Evolutionary conservation across 148 eudicot genomes (phyloP), one percentile per base, ranked within the genome.

Genomic region (Agrostemma githago): DNA sequence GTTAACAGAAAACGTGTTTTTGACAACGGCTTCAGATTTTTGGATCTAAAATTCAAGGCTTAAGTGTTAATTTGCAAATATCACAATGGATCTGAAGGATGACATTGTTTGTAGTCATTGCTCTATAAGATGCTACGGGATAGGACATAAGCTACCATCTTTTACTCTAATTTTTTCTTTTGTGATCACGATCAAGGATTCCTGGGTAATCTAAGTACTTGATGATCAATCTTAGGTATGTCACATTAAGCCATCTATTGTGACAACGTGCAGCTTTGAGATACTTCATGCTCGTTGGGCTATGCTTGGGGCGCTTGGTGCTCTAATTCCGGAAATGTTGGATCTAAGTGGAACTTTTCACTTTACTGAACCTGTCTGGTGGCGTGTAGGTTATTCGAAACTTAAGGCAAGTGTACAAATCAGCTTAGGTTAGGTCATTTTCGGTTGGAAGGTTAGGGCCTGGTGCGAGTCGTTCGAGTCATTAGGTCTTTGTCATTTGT

Each of bases 251-350:
- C 56, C 16, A 51, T 75, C 6, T 80, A 3, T 12, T 12, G 34
- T 70, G 3, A 71, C 11, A 39, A 42, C 67, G 38, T 84, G 82
- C 89, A 95, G 99, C 81, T 96, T 89, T 84, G 99, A 96, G 78
- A 81, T 96, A 78, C 83, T 96, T 73, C 99, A 96, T 76, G 99
- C 96, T 62, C 92, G 99, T 20, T 96, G 99, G 99, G 99, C 99
- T 77, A 96, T 96, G 99, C 97, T 96, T 79, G 99, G 87, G 56
- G 99, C 96, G 38, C 88, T 96, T 66, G 99, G 99, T 86, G 99
- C 94, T 77, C 77, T 96, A 41, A 80, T 96, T 79, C 99, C 99
- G 10, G 99, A 96, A 84, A n/a, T 92, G 51, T 75, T 96, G 65
- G 86, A 92, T 58, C 76, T 84, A 11, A 59, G 77, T 62, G 99